Base-by-base conservation (phyloP, 2,329 filamentous ascomycete species). In the Aspergillus piperis region DNA sequence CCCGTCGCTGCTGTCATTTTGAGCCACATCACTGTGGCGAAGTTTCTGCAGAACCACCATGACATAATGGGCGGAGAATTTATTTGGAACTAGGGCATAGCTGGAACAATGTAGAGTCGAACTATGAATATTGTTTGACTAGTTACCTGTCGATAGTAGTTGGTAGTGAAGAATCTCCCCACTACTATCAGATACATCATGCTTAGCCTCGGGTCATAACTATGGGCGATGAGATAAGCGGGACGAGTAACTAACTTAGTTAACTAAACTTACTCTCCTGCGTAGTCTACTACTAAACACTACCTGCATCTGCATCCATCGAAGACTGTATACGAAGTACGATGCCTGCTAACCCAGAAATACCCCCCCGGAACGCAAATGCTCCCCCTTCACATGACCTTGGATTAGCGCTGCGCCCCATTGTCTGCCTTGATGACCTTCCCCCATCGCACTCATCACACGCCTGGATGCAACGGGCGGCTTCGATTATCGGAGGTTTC, bases 21-120 rank as follows among this genome's bases (percentile, higher is more conserved):
- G 25, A 63, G 61, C 61, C 61, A 63, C 61, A 57, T 32, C 21
- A 39, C 38, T 57, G 55, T 60, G 61, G 61, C 58, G 55, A 51
- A 59, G 59, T 63, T 63, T 63, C 62, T 61, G 59, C 56, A 61
- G 56, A 36, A 23, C 52, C 25, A 17, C 36, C 19, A 59, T 62
- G 62, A 57, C 59, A 59, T 58, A 47, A 52, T 55, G 44, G 27
- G 27, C 54, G 54, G 54, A 51, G 30, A 57, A 57, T 57, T 36
- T n/a, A 36, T 44, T 47, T 13, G 49, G 8, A 23, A 17, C 17
- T 17, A 15, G 25, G 50, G 13, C 47, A 50, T n/a, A 0, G 21
- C 25, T 23, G 19, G n/a, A 36, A 25, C 52, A 57, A 53, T 25
- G 23, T 36, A 13, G 32, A 36, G 32, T 36, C 32, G 32, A 19